Evolutionary conservation across 177 flowering plant species (phyloP).

Genomic region (Vitis hybrid): DNA sequence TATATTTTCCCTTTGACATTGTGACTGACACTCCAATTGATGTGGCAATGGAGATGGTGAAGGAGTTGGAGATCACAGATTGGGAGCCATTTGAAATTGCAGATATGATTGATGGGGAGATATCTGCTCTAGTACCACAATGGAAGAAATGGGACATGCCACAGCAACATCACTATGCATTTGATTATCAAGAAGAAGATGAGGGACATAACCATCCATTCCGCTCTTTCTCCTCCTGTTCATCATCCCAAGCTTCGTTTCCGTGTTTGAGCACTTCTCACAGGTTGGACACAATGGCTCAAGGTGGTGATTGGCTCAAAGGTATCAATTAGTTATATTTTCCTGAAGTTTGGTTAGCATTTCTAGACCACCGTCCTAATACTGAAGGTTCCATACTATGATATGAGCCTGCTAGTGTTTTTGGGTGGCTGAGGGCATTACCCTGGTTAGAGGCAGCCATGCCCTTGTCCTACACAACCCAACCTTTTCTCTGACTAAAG

Average conservation of each 20-base stretch:
- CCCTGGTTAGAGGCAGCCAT: too few relatives aligned
- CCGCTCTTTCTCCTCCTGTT: conserved; percentile 42
- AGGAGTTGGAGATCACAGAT: conserved; percentile 79
- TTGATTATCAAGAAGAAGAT: conserved; percentile 42
- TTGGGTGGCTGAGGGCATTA: too few relatives aligned
- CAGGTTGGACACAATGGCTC: conserved; percentile 4
- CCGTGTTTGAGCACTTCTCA: conserved; percentile 29
- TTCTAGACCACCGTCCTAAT: neutral
- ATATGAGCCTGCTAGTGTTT: too few relatives aligned
- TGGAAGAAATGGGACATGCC: conserved; percentile 47
- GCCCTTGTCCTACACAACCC: too few relatives aligned
- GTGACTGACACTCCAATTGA: conserved; percentile 70
- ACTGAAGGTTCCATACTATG: too few relatives aligned
- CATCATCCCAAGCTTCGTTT: conserved; percentile 64
- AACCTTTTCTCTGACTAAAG: too few relatives aligned
- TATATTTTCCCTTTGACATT: conserved; percentile 82
- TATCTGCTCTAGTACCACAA: conserved; percentile 58
- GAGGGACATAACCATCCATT: conserved; percentile 36
- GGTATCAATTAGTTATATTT: conserved; percentile 29
- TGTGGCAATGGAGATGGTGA: conserved; percentile 94
- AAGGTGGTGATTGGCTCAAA: conserved; percentile 40
- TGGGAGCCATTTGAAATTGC: conserved; percentile 79
- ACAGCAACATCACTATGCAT: conserved; percentile 28
- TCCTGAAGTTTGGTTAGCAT: neutral
- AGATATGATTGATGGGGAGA: conserved; percentile 75